Conservation (phyloP, 495 filamentous ascomycete genomes). For the Aspergillus kassunensis region DNA sequence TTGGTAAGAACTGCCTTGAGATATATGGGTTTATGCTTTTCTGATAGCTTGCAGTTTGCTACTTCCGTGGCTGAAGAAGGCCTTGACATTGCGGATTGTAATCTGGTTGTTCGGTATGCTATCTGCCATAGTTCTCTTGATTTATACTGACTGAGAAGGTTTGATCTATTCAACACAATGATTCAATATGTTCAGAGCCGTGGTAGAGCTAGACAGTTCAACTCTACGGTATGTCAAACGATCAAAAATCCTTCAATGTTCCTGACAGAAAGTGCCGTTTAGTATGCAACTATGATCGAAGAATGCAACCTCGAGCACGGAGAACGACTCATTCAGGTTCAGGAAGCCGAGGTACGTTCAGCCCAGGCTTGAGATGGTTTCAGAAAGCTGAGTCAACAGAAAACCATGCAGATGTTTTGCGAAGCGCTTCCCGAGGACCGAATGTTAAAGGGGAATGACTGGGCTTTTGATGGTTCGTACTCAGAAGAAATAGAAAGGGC, state of each 20-base stretch:
- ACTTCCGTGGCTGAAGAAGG: conserved; percentile 95
- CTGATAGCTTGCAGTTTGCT: conserved; percentile 51
- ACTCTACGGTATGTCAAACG: conserved; percentile 51
- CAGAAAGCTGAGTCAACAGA: conserved; percentile 32
- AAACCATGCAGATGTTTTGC: conserved; percentile 70
- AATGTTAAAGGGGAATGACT: conserved; percentile 58
- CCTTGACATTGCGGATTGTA: conserved; percentile 94
- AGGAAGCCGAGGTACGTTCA: conserved; percentile 41
- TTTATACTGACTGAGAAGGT: conserved; percentile 40
- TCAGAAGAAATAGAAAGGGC: conserved; percentile 51
- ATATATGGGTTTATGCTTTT: background rate
- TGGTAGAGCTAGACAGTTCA: conserved; percentile 73
- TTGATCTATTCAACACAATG: conserved; percentile 84
- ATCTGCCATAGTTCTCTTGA: background rate
- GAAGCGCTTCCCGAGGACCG: conserved; percentile 70
- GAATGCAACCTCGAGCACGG: conserved; percentile 56
- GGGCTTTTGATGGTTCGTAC: conserved; percentile 52
- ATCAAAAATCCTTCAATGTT: background rate
- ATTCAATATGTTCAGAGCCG: conserved; percentile 96
- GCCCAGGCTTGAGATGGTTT: background rate
- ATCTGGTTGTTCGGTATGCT: conserved; percentile 65
- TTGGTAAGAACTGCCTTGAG: conserved; percentile 38
- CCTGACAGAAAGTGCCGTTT: background rate
- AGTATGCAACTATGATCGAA: conserved; percentile 84
- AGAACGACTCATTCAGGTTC: conserved; percentile 53